Percentiles rank a stretch among this genome's conserved stretches.
Conservation (phyloP, 2,329 filamentous ascomycete genomes). For the Orbilia javanica region DNA sequence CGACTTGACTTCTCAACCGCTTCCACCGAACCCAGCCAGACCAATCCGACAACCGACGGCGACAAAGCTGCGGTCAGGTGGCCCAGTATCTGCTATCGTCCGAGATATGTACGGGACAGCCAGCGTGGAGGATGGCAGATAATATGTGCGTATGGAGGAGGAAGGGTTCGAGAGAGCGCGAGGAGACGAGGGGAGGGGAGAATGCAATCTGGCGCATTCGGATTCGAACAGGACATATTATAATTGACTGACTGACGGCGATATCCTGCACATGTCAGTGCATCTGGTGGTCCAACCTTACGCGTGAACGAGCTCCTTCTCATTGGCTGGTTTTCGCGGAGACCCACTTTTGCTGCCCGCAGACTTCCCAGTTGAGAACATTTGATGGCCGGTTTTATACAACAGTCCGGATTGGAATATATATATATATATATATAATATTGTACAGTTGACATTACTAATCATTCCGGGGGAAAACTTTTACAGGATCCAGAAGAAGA, state of each 20-base stretch:
- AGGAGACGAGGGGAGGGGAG: background rate
- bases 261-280: background rate
- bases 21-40: background rate
- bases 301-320: background rate
- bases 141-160: no score
- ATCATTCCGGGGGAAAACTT: no score
- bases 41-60: background rate
- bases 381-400: conserved; percentile 3
- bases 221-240: background rate
- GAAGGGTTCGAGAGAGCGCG: background rate
- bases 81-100: no score
- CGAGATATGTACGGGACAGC: no score
- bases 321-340: background rate
- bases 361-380: conserved; percentile 4
- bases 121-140: background rate
- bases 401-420: conserved; percentile 6
- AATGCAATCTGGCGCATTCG: background rate
- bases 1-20: background rate
- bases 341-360: background rate
- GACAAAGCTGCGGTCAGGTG: background rate
- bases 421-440: background rate
- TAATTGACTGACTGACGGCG: background rate
- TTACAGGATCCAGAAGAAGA: no score
- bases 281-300: background rate
- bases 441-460: no score